Evolutionary conservation across 2,329 filamentous ascomycete species (phyloP).

Genomic region (Coniochaeta prunicola): DNA sequence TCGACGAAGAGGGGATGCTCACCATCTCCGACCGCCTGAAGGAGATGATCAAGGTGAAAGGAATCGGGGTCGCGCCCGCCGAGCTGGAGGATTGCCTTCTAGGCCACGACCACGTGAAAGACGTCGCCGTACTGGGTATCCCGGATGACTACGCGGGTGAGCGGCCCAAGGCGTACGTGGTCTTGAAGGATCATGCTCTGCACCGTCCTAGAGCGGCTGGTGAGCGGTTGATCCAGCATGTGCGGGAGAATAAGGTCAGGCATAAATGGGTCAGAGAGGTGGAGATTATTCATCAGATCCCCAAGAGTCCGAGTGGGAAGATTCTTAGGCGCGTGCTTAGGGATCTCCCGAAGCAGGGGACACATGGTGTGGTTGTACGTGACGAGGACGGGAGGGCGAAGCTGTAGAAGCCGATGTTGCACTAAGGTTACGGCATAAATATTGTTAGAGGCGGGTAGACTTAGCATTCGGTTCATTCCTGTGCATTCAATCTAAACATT

Average conservation of each 20-base stretch:
- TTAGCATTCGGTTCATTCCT: not conserved
- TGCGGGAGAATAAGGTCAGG: slow-evolving; percentile 34
- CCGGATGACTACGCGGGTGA: slow-evolving; percentile 44
- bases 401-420: not conserved
- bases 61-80: slow-evolving; percentile 22
- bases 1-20: slow-evolving; percentile 42
- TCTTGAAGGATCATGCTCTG: slow-evolving; percentile 25
- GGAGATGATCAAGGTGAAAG: slow-evolving; percentile 24
- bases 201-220: not conserved
- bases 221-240: slow-evolving; percentile 35
- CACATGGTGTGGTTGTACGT: not conserved
- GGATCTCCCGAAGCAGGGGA: not conserved
- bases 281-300: slow-evolving; percentile 41
- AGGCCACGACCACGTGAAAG: slow-evolving; percentile 35
- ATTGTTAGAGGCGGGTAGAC: not conserved
- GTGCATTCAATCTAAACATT: not conserved
- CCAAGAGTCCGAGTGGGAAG: slow-evolving; percentile 52
- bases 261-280: slow-evolving; percentile 42
- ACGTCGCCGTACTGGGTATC: slow-evolving; percentile 54
- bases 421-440: not conserved
- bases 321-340: slow-evolving; percentile 43
- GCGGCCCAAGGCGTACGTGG: slow-evolving; percentile 53
- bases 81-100: slow-evolving; percentile 23
- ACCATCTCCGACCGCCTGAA: slow-evolving; percentile 12
- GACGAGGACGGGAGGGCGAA: not conserved